A percentile compares a stretch with the other conserved stretches of the same genome.
Conservation (phyloP, 345 rosid genomes). For the Populus nigra region DNA sequence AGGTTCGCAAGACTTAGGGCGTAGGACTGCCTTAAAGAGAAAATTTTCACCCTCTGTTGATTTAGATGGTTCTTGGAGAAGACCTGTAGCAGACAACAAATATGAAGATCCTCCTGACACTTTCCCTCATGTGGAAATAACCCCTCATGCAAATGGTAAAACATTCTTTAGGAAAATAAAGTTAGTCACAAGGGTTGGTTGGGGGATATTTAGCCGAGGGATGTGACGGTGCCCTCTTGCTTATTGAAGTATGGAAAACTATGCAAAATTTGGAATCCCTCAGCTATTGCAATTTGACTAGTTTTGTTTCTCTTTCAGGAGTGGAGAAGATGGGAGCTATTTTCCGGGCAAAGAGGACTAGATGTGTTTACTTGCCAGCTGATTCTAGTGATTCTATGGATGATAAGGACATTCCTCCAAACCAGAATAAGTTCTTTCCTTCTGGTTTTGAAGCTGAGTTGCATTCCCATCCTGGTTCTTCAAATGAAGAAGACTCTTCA, state of each 20-base stretch:
- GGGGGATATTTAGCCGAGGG: constrained; percentile 21
- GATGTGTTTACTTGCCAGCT: constrained; percentile 44
- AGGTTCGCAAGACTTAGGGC: constrained; percentile 84
- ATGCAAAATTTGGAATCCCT: constrained; percentile 15
- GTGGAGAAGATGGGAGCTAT: constrained; percentile 43
- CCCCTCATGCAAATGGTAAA: constrained; percentile 55
- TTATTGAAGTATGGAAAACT: constrained; percentile 22
- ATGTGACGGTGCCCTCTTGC: constrained; percentile 14
- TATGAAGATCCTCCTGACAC: constrained; percentile 44
- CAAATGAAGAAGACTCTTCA: constrained; percentile 44
- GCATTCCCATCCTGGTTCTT: constrained; percentile 37
- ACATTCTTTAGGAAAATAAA: constrained; percentile 23
- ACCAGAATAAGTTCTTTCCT: constrained; percentile 43
- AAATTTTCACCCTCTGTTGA: constrained; percentile 46
- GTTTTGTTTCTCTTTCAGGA: constrained; percentile 50
- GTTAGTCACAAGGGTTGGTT: constrained; percentile 15
- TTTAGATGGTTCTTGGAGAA: constrained; percentile 46
- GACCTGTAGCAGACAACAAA: constrained; percentile 39
- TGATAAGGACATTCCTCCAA: constrained; percentile 48
- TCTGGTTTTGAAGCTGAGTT: constrained; percentile 41
- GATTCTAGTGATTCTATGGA: constrained; percentile 49
- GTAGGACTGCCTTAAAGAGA: constrained; percentile 59
- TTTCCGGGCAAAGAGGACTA: constrained; percentile 64
- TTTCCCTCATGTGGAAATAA: constrained; percentile 48
- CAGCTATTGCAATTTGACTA: constrained; percentile 26